A percentile compares a stretch with the other conserved stretches of the same genome.
Evolutionary conservation across 2,329 filamentous ascomycete genomes (phyloP).

Genomic region (Fusarium hostae): DNA sequence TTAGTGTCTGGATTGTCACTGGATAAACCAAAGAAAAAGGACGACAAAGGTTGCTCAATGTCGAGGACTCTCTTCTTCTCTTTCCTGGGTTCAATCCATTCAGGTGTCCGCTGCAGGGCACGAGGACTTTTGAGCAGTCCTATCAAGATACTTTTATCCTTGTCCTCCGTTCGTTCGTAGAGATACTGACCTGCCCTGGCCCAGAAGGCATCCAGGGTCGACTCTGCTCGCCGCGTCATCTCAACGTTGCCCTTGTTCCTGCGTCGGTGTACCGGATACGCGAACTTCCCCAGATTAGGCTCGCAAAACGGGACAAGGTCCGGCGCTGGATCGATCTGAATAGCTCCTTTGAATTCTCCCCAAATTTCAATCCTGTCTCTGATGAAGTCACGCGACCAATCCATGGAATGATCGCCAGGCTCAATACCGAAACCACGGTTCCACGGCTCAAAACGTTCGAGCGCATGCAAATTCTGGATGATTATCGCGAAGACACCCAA

Average conservation of each 20-base stretch:
- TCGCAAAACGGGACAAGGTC: not conserved
- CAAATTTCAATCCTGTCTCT: not conserved
- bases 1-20: not conserved
- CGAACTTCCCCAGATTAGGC: not conserved
- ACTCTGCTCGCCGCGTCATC: not conserved
- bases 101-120: not conserved
- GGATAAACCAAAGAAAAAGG: not conserved
- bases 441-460: not conserved
- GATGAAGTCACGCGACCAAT: not conserved
- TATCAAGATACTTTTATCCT: accelerated
- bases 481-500: not conserved
- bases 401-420: not conserved
- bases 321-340: not conserved
- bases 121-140: not conserved
- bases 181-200: not conserved
- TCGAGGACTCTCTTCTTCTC: not conserved
- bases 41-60: not conserved
- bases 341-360: not conserved
- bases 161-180: not conserved
- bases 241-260: not conserved
- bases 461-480: not conserved
- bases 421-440: not conserved
- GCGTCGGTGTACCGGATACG: not conserved
- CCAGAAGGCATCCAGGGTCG: not conserved
- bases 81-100: not conserved